phyloP scores from a whole-genome alignment of 148 eudicot genomes.

The Salicornia ramosissima region DNA sequence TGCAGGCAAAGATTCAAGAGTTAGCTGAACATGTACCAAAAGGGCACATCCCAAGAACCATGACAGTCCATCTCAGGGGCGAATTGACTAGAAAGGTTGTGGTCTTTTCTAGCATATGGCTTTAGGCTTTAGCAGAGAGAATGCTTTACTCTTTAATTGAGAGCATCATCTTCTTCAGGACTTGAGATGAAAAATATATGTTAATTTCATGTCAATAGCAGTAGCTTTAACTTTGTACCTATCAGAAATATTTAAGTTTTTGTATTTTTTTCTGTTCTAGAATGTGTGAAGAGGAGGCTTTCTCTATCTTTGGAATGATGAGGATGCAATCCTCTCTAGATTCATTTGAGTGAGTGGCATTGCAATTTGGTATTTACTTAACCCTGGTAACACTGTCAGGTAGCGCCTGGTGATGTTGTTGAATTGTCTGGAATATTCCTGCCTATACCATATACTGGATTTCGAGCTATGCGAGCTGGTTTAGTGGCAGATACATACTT shows the following conservation, averaged over 20 bases:
- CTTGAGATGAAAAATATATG: too few species aligned
- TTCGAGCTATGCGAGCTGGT: constrained; percentile 97
- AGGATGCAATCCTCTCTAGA: neutral
- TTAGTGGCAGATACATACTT: constrained; percentile 97
- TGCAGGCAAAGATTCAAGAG: constrained; percentile 95
- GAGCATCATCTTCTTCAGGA: too few species aligned
- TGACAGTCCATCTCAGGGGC: constrained; percentile 93
- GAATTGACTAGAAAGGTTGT: constrained; percentile 97
- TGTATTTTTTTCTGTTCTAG: too few species aligned
- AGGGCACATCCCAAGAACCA: constrained; percentile 95
- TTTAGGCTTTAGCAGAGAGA: too few species aligned
- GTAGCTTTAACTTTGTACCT: too few species aligned
- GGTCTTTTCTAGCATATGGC: constrained; percentile 1
- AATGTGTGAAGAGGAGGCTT: too few species aligned
- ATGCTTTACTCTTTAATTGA: too few species aligned
- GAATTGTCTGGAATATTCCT: constrained; percentile 94
- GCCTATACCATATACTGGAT: constrained; percentile 95
- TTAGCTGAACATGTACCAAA: constrained; percentile 97
- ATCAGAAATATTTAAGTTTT: too few species aligned
- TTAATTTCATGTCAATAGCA: too few species aligned
- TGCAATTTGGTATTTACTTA: constrained; percentile 7
- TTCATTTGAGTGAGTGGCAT: neutral
- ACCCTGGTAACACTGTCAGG: constrained; percentile 37
- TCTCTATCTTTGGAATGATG: neutral
- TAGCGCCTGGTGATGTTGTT: constrained; percentile 93